Evolutionary conservation across 2,329 filamentous ascomycete species (phyloP).

Genomic region (Pseudopyricularia cyperi): DNA sequence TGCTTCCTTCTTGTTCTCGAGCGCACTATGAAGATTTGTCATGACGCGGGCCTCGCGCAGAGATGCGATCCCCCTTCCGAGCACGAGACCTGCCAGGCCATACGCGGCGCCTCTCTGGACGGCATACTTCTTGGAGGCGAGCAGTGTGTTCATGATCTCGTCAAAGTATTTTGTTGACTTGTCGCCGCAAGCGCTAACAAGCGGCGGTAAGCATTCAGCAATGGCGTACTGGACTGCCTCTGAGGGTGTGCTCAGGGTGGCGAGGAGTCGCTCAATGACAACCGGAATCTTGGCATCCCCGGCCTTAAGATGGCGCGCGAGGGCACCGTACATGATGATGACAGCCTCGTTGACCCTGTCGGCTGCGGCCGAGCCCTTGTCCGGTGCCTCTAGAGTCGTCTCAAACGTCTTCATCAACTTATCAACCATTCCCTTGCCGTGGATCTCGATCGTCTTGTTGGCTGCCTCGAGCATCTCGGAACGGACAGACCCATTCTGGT

Average conservation of each 20-base stretch:
- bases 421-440: slow-evolving; percentile 74
- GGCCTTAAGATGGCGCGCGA: slow-evolving; percentile 72
- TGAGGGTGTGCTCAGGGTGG: slow-evolving; percentile 84
- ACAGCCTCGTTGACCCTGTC: slow-evolving; percentile 95
- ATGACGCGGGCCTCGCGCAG: slow-evolving; percentile 80
- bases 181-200: slow-evolving; percentile 70
- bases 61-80: slow-evolving; percentile 72
- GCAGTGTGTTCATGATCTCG: slow-evolving; percentile 66
- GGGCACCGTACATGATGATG: slow-evolving; percentile 90
- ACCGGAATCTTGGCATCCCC: slow-evolving; percentile 82
- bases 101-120: slow-evolving; percentile 86
- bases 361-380: slow-evolving; percentile 66
- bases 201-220: slow-evolving; percentile 80
- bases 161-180: slow-evolving; percentile 71
- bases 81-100: slow-evolving; percentile 79
- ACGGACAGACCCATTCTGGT: slow-evolving; percentile 64
- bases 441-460: slow-evolving; percentile 63
- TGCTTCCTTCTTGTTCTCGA: slow-evolving; percentile 91
- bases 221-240: slow-evolving; percentile 96
- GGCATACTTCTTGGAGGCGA: slow-evolving; percentile 86
- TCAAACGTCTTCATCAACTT: slow-evolving; percentile 89
- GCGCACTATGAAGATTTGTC: slow-evolving; percentile 62
- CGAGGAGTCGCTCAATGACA: slow-evolving; percentile 75
- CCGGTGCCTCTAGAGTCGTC: slow-evolving; percentile 69
- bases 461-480: slow-evolving; percentile 88